Percentiles rank a stretch among this genome's conserved stretches.
phyloP scores from a whole-genome alignment of 768 basidiomycete genomes.

The Strobilomyces confusus region DNA sequence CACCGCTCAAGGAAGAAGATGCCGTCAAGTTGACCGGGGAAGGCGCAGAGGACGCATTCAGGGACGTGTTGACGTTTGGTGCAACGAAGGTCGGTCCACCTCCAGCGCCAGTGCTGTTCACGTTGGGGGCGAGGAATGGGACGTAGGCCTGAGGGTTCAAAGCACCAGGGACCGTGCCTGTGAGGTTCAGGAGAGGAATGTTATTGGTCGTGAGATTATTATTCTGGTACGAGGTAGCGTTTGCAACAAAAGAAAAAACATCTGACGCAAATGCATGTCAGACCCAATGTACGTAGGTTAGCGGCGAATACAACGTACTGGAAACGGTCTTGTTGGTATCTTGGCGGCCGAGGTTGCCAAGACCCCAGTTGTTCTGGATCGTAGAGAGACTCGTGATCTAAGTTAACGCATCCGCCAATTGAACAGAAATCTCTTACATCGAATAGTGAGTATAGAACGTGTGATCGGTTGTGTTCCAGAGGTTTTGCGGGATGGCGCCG shows the following conservation, averaged over 20 bases:
- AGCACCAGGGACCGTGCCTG: constrained; percentile 40
- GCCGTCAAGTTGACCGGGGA: constrained; percentile 40
- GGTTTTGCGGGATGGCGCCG: constrained; percentile 39
- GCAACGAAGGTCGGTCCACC: constrained; percentile 39
- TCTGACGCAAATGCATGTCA: constrained; percentile 30
- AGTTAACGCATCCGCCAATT: background rate
- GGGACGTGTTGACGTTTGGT: constrained; percentile 29
- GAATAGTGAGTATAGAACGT: constrained; percentile 65
- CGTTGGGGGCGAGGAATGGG: constrained; percentile 42
- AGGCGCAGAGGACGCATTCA: constrained; percentile 34
- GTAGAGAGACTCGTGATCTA: constrained; percentile 38
- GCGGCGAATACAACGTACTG: constrained; percentile 6
- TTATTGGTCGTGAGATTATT: constrained; percentile 30
- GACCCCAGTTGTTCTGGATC: constrained; percentile 57
- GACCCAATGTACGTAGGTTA: background rate
- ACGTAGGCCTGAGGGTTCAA: constrained; percentile 39
- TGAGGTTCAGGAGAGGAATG: constrained; percentile 38
- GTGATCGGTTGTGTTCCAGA: constrained; percentile 44
- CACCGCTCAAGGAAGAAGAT: constrained; percentile 1
- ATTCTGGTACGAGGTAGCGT: constrained; percentile 40
- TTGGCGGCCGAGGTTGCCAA: constrained; percentile 55
- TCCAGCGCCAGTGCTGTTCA: constrained; percentile 37
- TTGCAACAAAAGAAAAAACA: constrained; percentile 50
- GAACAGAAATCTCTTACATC: constrained; percentile 15
- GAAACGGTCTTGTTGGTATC: constrained; percentile 47